These are phyloP conservation scores for Baeospora myosura DNA, from an alignment of 1,284 basidiomycete species.

Conservation along the genomic window DNA sequence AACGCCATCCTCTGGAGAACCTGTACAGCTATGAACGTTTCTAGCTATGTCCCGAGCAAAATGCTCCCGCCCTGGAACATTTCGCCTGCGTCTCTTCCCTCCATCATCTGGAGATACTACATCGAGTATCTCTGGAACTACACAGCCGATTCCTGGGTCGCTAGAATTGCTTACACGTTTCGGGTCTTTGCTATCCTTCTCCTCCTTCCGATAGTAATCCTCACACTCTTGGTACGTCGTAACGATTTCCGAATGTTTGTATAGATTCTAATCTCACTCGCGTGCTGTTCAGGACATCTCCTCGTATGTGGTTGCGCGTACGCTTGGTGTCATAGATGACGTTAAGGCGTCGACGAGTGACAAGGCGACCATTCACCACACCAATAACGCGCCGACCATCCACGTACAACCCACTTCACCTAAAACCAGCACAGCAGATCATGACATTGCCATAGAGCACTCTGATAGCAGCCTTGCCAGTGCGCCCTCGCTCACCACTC, in stretches of 20 bases:
- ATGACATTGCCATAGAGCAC: background rate
- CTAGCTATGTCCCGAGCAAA: too few species aligned
- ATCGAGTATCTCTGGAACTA: slow-evolving; percentile 57
- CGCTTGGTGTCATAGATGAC: slow-evolving; percentile 66
- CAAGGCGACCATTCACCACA: slow-evolving; percentile 26
- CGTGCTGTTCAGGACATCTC: slow-evolving; percentile 53
- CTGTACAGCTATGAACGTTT: too few species aligned
- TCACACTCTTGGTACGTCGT: slow-evolving; percentile 54
- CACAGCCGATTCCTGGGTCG: slow-evolving; percentile 58
- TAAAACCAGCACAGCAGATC: slow-evolving; percentile 18
- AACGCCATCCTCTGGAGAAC: too few species aligned
- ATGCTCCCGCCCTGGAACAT: too few species aligned
- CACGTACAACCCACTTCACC: slow-evolving; percentile 19
- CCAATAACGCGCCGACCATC: slow-evolving; percentile 23
- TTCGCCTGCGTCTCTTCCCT: slow-evolving; percentile 30
- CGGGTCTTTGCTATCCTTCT: slow-evolving; percentile 58
- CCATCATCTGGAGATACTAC: slow-evolving; percentile 50
- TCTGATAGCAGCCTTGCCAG: too few species aligned
- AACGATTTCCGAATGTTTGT: slow-evolving; percentile 3
- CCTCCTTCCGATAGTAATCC: slow-evolving; percentile 55
- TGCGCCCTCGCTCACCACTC: too few species aligned
- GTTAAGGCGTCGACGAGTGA: slow-evolving; percentile 64
- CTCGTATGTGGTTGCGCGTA: slow-evolving; percentile 78
- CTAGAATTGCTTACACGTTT: slow-evolving; percentile 53
- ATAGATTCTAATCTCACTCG: background rate